These are phyloP conservation scores for Tetraselmis striata DNA, from an alignment of 139 green algal genomes.

Conservation along the genomic window DNA sequence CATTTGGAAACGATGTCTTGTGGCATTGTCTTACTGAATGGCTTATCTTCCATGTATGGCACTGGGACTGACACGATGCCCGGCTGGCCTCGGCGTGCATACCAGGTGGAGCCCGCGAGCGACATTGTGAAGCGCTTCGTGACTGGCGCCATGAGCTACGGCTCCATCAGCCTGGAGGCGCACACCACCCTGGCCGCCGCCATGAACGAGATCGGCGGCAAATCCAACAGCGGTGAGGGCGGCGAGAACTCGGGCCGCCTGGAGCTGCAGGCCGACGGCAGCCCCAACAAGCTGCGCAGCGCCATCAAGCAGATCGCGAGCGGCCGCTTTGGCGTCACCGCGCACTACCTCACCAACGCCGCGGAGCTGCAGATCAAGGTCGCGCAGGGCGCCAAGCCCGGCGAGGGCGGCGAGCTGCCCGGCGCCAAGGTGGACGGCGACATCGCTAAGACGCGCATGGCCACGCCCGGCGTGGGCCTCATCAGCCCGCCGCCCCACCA, in stretches of 20 bases:
- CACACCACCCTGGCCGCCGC: slow-evolving; percentile 84
- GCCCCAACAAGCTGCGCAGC: slow-evolving; percentile 71
- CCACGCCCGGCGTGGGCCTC: slow-evolving; percentile 83
- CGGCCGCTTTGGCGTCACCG: slow-evolving; percentile 85
- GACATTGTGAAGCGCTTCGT: slow-evolving; percentile 90
- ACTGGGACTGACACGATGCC: no score
- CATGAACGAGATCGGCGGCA: slow-evolving; percentile 92
- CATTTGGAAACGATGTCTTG: no score
- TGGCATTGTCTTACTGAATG: no score
- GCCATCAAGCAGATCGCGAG: slow-evolving; percentile 87
- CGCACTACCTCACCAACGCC: slow-evolving; percentile 91
- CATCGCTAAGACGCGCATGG: slow-evolving; percentile 78
- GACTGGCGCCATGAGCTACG: slow-evolving; percentile 80
- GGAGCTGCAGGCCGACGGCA: slow-evolving; percentile 65
- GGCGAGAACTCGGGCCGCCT: slow-evolving; percentile 88
- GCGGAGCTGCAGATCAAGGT: slow-evolving; percentile 97
- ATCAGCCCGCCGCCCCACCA: slow-evolving; percentile 69
- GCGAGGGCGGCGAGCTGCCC: slow-evolving; percentile 90
- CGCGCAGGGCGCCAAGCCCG: slow-evolving; percentile 61
- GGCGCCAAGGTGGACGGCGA: slow-evolving; percentile 84
- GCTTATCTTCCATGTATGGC: no score
- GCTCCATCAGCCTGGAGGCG: slow-evolving; percentile 84
- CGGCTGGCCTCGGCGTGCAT: no score
- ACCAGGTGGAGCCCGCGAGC: slow-evolving; percentile 76
- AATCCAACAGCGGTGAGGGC: slow-evolving; percentile 75